Evolutionary conservation across 331 rosid species (phyloP).

Genomic region (Erythrophleum ivorense): DNA sequence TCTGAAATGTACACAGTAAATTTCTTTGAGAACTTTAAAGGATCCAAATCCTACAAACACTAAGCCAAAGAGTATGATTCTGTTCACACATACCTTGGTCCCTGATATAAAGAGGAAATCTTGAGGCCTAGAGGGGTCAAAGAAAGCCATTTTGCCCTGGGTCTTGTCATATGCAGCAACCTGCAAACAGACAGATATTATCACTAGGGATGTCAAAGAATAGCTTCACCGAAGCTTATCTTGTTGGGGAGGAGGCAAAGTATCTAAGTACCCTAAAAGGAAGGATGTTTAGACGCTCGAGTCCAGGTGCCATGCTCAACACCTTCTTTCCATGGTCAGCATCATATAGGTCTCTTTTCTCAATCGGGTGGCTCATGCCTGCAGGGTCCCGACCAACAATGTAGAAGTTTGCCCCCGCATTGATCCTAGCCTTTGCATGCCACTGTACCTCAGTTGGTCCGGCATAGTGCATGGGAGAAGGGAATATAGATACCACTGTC

Average conservation of each 20-base stretch:
- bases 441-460: conserved; percentile 99
- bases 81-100: conserved; percentile 66
- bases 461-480: conserved; percentile 99
- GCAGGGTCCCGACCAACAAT: conserved; percentile 99
- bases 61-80: background rate
- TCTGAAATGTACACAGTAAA: no score
- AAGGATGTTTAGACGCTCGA: conserved; percentile 93
- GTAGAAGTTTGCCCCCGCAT: conserved; percentile 97
- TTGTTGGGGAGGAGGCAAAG: background rate
- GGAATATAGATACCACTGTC: conserved; percentile 97
- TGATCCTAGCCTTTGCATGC: conserved; percentile 99
- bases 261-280: conserved; percentile 79
- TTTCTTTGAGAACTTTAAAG: background rate
- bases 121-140: conserved; percentile 90
- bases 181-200: conserved; percentile 50
- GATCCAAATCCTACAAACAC: background rate
- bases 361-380: conserved; percentile 94
- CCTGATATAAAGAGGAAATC: conserved; percentile 95
- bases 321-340: conserved; percentile 99
- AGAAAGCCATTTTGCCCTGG: conserved; percentile 94
- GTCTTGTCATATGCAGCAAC: conserved; percentile 98
- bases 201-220: conserved; percentile 23
- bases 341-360: conserved; percentile 90
- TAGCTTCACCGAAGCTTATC: background rate
- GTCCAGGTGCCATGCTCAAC: conserved; percentile 97